Evolutionary conservation across 495 filamentous ascomycete species (phyloP).

Genomic region (Parmelia sp.): DNA sequence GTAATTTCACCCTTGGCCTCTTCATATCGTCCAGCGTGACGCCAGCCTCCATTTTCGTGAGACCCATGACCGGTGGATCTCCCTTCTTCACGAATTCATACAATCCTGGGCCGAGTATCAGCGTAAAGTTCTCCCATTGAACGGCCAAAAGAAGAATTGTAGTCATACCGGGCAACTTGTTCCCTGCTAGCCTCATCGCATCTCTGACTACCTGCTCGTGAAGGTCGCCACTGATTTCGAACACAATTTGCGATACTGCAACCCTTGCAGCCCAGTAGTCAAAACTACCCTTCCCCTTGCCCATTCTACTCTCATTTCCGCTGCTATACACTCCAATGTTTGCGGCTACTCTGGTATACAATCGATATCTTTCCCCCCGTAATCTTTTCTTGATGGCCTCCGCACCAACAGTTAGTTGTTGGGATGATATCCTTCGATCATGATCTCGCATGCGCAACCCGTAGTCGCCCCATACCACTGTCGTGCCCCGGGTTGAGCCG

Average conservation of each 20-base stretch:
- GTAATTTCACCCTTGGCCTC: conserved; percentile 62
- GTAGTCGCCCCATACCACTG: conserved; percentile 93
- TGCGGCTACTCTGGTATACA: conserved; percentile 84
- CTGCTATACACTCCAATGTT: conserved; percentile 92
- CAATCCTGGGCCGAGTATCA: conserved; percentile 52
- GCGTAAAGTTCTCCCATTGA: background rate
- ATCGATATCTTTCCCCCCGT: conserved; percentile 82
- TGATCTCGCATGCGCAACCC: conserved; percentile 91
- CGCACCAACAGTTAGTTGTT: conserved; percentile 79
- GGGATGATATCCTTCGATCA: conserved; percentile 81
- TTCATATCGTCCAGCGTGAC: conserved; percentile 73
- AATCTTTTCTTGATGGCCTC: conserved; percentile 84
- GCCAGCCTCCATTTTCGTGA: conserved; percentile 83
- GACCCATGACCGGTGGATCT: conserved; percentile 83
- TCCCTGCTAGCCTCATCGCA: conserved; percentile 87
- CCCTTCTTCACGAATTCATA: conserved; percentile 93
- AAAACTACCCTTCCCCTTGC: conserved; percentile 95
- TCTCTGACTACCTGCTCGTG: conserved; percentile 94
- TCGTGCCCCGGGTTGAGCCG: conserved; percentile 85
- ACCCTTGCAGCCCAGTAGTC: conserved; percentile 92
- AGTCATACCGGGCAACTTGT: conserved; percentile 87
- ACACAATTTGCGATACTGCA: conserved; percentile 78
- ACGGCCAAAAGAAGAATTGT: conserved; percentile 3
- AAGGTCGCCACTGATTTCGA: conserved; percentile 84
- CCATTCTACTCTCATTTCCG: conserved; percentile 97